phyloP scores from a whole-genome alignment of 169 alveolate genomes.

The Theileria annulata region DNA sequence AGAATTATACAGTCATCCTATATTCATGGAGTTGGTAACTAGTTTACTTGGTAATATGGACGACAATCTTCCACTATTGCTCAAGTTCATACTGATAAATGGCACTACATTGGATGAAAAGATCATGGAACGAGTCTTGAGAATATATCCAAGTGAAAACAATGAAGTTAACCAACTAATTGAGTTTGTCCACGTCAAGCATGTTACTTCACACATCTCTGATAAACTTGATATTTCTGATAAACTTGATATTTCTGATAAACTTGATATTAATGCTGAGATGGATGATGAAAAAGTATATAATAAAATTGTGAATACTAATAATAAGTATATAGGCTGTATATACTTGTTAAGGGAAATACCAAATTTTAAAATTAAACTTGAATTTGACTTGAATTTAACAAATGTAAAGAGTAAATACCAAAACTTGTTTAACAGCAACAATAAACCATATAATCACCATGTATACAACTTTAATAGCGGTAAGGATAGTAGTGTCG shows the following conservation, averaged over 20 bases:
- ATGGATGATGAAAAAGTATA: not conserved
- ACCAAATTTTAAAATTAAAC: not conserved
- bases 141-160: not conserved
- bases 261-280: not conserved
- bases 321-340: not conserved
- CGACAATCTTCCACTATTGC: not conserved
- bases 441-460: not conserved
- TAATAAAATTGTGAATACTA: not conserved
- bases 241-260: not conserved
- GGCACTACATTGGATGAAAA: not conserved
- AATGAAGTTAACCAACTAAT: conserved; percentile 1
- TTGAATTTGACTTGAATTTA: conserved; percentile 5
- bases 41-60: not conserved
- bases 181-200: not conserved
- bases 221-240: not conserved
- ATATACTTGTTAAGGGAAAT: not conserved
- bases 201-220: not conserved
- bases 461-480: not conserved
- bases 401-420: not conserved
- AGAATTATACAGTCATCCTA: not conserved
- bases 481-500: not conserved
- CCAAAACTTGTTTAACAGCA: not conserved
- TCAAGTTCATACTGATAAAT: conserved; percentile 1
- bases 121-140: not conserved
- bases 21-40: not conserved